Percentiles rank a stretch among this genome's conserved stretches.
Conservation (phyloP, 805 yeast species). For the Spathaspora boniae region DNA sequence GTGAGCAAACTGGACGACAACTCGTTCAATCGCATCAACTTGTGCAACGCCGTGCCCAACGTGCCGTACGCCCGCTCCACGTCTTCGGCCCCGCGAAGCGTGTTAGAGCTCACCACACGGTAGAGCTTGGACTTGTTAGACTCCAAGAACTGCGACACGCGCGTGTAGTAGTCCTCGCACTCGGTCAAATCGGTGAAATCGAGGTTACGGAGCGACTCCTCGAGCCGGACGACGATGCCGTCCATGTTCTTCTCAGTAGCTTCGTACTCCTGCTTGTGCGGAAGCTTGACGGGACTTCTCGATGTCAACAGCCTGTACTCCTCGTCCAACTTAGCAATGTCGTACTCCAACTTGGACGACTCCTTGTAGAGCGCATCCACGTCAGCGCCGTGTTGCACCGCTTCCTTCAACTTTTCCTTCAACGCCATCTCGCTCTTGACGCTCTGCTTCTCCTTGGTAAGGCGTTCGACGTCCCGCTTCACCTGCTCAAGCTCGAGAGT, state of each 20-base stretch:
- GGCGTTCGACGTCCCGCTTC: conserved; percentile 10
- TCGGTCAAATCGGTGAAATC: conserved; percentile 1
- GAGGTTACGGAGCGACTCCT: conserved; percentile 3
- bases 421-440: conserved; percentile 7
- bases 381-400: conserved; percentile 3
- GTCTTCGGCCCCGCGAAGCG: not conserved
- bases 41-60: conserved; percentile 2
- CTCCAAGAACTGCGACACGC: conserved; percentile 1
- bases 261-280: too few relatives aligned
- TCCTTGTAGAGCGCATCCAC: conserved; percentile 5
- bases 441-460: conserved; percentile 3
- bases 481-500: conserved; percentile 7
- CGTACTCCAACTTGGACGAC: conserved; percentile 6
- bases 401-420: conserved; percentile 7
- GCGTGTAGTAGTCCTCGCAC: conserved; percentile 5
- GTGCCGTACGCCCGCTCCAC: not conserved
- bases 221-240: not conserved
- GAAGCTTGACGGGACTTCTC: conserved; percentile 1
- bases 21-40: conserved; percentile 7
- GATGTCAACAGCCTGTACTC: conserved; percentile 1
- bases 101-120: not conserved
- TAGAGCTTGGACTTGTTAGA: conserved; percentile 2
- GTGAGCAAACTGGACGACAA: conserved; percentile 5
- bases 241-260: conserved; percentile 8
- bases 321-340: not conserved